Evolutionary conservation across 805 yeast genomes (phyloP), one percentile per base, ranked within the genome.

Genomic region (Hanseniaspora singularis): DNA sequence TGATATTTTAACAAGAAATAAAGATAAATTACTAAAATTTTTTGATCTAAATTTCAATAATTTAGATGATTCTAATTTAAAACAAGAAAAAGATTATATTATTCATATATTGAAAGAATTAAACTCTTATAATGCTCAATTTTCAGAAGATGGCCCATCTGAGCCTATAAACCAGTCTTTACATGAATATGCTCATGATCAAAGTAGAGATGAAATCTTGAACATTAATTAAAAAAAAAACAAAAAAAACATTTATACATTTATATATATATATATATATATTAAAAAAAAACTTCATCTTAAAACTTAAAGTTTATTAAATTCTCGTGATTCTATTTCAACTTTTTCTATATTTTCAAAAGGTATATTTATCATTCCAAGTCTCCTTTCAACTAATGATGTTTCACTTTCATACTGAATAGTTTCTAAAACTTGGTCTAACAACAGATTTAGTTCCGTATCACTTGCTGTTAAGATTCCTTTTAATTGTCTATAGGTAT

Each of bases 1-100:
- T 46, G 96, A 89, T 61, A 82, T 89, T 18, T 68, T 92, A 53
- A 74, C 79, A 38, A 87, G 88, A 58, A 92, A 92, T 62, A 77
- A 86, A 57, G 81, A 76, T 33, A 84, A 82, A 57, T 71, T 89
- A 51, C 61, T 88, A 32, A 68, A 69, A 27, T 86, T 84, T 58
- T 71, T 89, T 50, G 72, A 74, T 39, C 72, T 69, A 32, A 84
- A 87, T 58, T 70, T 76, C 11, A 73, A 69, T 32, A 70, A 72
- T 38, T 64, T 77, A 56, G 69, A 74, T 53, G 84, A 80, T 57
- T 68, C 76, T 15, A 69, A 71, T 24, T 79, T 85, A 57, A 67
- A 72, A 32, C 89, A 81, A 49, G 98, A 92, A 62, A 78, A 81
- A 55, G 82, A 77, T 47, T 92, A 81, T 61, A 78, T 92, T 27